These are phyloP conservation scores for Durusdinium trenchii DNA, from an alignment of 73 alveolate species.

Conservation along the genomic window DNA sequence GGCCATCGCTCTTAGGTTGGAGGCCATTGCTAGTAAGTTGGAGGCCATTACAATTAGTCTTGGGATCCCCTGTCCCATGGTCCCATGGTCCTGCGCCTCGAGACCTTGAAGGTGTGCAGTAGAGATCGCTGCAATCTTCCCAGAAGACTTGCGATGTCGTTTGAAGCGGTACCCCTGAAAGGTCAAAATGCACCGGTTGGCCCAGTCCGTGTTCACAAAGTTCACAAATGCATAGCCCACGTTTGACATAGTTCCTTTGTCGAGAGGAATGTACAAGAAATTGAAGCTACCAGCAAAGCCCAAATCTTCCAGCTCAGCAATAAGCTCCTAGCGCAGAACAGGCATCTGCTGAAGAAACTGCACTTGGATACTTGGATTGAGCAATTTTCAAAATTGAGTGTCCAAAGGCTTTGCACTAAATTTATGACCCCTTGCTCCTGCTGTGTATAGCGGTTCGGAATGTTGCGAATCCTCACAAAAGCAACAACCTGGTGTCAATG, in stretches of 20 bases:
- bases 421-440: background rate
- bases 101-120: conserved; percentile 60
- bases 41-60: too few species aligned
- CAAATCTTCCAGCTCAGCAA: conserved; percentile 23
- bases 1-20: too few species aligned
- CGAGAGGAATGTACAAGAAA: conserved; percentile 49
- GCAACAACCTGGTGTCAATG: background rate
- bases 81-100: too few species aligned
- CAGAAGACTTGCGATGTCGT: conserved; percentile 56
- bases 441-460: conserved; percentile 80
- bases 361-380: background rate
- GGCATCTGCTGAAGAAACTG: background rate
- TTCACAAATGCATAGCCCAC: conserved; percentile 73
- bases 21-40: too few species aligned
- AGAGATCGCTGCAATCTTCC: conserved; percentile 64
- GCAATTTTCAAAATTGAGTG: background rate
- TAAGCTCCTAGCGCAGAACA: background rate
- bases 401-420: too few species aligned
- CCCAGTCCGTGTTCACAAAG: conserved; percentile 26
- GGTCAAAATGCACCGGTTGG: conserved; percentile 26
- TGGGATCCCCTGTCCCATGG: too few species aligned
- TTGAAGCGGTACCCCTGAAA: conserved; percentile 62
- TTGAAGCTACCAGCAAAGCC: conserved; percentile 64
- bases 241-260: conserved; percentile 72
- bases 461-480: conserved; percentile 60